phyloP scores from a whole-genome alignment of 192 early-diverging fungal species.

The Anaeromyces robustus region DNA sequence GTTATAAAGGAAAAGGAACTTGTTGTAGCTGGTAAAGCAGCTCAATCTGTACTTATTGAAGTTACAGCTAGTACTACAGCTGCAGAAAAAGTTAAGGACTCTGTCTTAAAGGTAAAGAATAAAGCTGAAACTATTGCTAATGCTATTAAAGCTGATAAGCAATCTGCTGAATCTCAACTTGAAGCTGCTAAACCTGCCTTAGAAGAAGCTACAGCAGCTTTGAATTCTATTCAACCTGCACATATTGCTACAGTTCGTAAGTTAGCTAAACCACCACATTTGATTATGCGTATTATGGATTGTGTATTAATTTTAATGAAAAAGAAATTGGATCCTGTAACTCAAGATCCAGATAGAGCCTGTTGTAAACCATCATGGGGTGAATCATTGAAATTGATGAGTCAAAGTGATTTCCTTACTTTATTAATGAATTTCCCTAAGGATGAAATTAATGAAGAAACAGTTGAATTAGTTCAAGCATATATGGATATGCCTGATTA shows the following conservation, averaged over 20 bases:
- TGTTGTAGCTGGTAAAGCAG: conserved; percentile 34
- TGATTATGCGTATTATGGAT: conserved; percentile 55
- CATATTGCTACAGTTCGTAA: conserved; percentile 48
- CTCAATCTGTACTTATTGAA: conserved; percentile 37
- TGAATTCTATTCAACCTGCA: conserved; percentile 48
- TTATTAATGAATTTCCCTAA: conserved; percentile 38
- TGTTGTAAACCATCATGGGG: conserved; percentile 41
- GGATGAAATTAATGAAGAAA: conserved; percentile 53
- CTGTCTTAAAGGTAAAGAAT: conserved; percentile 45
- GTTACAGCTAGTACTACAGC: conserved; percentile 34
- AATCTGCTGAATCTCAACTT: conserved; percentile 34
- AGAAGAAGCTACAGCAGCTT: conserved; percentile 36
- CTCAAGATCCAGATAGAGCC: conserved; percentile 42
- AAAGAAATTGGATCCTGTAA: conserved; percentile 25
- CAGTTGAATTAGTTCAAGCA: conserved; percentile 36
- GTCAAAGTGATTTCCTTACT: conserved; percentile 33
- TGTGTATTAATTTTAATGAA: conserved; percentile 41
- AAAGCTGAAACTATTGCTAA: conserved; percentile 47
- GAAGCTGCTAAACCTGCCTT: conserved; percentile 46
- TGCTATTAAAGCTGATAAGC: conserved; percentile 42
- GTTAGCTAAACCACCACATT: conserved; percentile 45
- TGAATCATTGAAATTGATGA: conserved; percentile 47
- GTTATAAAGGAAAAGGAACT: conserved; percentile 49
- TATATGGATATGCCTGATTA: conserved; percentile 50
- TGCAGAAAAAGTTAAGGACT: conserved; percentile 50